Base-by-base conservation (phyloP, 768 basidiomycete genomes). In the Pleurotus djamor region DNA sequence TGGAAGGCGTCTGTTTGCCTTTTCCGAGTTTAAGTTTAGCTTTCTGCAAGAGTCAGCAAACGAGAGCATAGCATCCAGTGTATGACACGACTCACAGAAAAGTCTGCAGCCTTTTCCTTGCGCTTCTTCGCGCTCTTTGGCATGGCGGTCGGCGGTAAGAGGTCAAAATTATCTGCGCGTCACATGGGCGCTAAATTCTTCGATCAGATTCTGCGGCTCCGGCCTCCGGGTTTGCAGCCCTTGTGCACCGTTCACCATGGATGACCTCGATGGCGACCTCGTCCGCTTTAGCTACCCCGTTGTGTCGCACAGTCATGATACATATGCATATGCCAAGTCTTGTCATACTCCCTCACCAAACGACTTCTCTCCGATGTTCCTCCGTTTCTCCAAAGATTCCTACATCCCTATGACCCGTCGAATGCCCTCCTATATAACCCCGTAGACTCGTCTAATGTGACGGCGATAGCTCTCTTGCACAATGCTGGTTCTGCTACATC, bases 1-100 rank as follows among this genome's bases (percentile, higher is more conserved):
- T 98, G 48, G 76, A 80, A 8, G 94, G 80, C 8, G 77, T 69
- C 66, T 89, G 84, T 72, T 96, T 98, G 47, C 92, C 94, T 71
- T 96, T 99, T 37, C 96, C 96, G 52, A 99, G 90, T 73, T 97
- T 99, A 38, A 97, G 81, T 72, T 92, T 98, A 28, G 93, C 87
- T 93, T 95, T 98, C 94, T 60, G 32, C n/a, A 52, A 16, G 28
- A 35, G 33, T 59, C 43, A 33, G 12, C 59, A 32, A 21, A 13
- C 28, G 59, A 41, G 54, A 47, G 8, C 45, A 52, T 36, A 21
- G 5, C 10, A 17, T n/a, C 49, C 12, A 44, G n/a, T 36, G 13
- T 48, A 16, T 68, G 12, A 41, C 34, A 16, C 35, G 47, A 17
- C 76, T 59, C 70, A 92, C 94, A 32, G 86, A 81, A 65, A 98